These are phyloP conservation scores for Rubroshorea leprosula DNA, from an alignment of 345 rosid species.

Conservation along the genomic window DNA sequence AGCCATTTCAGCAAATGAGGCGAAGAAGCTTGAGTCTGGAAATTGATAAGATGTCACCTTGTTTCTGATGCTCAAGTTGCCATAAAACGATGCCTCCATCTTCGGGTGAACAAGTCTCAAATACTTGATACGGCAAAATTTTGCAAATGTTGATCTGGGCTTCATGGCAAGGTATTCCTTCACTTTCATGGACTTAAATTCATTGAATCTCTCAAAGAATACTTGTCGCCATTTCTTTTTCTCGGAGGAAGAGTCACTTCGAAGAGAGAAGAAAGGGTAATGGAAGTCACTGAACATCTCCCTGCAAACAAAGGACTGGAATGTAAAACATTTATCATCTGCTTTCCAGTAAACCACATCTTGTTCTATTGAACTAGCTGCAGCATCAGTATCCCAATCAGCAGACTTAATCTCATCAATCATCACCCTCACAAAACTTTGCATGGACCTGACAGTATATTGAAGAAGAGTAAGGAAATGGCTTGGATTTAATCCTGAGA, in stretches of 20 bases:
- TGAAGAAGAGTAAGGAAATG: constrained; percentile 52
- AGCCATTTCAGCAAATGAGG: constrained; percentile 67
- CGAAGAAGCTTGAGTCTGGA: constrained; percentile 50
- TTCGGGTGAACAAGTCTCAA: constrained; percentile 62
- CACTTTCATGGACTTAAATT: constrained; percentile 48
- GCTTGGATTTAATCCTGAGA: constrained; percentile 40
- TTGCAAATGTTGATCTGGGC: constrained; percentile 61
- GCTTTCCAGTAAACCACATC: constrained; percentile 45
- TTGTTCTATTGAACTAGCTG: constrained; percentile 51
- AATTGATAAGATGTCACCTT: constrained; percentile 42
- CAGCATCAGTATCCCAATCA: constrained; percentile 65
- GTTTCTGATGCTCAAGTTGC: constrained; percentile 49
- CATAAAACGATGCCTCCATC: constrained; percentile 71
- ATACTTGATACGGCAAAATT: constrained; percentile 62
- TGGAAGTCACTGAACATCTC: constrained; percentile 75
- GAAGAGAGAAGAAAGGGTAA: constrained; percentile 39
- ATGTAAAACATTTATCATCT: constrained; percentile 72
- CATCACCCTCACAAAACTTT: constrained; percentile 61
- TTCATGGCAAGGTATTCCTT: constrained; percentile 42
- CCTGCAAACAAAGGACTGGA: constrained; percentile 68
- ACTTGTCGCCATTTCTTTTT: constrained; percentile 25
- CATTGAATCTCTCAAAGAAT: constrained; percentile 58
- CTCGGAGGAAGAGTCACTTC: constrained; percentile 26
- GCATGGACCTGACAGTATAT: constrained; percentile 53
- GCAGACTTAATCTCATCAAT: constrained; percentile 60